Evolutionary conservation across 2,329 filamentous ascomycete genomes (phyloP).

Genomic region (Alternaria brassicicola): DNA sequence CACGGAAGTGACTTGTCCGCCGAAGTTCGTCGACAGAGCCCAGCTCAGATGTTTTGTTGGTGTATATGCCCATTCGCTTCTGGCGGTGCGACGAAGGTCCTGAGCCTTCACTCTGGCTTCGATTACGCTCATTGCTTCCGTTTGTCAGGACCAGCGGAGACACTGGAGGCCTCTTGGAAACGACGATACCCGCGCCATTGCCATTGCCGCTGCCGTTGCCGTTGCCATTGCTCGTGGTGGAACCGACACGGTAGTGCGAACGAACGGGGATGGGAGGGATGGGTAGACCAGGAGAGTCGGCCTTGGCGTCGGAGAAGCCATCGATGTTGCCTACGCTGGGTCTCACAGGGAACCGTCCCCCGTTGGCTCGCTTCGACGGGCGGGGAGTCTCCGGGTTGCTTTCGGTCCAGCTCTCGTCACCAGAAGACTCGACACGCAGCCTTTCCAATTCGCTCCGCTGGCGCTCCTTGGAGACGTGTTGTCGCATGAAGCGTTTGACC

Average conservation of each 20-base stretch:
- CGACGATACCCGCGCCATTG: conserved; percentile 17
- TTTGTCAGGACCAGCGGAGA: conserved; percentile 73
- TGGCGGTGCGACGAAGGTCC: conserved; percentile 58
- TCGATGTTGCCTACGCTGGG: conserved; percentile 73
- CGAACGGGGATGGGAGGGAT: conserved; percentile 79
- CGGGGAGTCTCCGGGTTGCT: conserved; percentile 78
- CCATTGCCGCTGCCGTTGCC: conserved; percentile 50
- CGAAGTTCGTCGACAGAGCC: conserved; percentile 60
- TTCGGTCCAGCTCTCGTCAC: conserved; percentile 63
- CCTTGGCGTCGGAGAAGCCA: conserved; percentile 53
- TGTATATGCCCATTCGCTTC: conserved; percentile 67
- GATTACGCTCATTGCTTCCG: conserved; percentile 66
- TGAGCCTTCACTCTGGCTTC: conserved; percentile 68
- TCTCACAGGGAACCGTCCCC: conserved; percentile 67
- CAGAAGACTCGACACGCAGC: conserved; percentile 53
- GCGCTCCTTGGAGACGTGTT: conserved; percentile 48
- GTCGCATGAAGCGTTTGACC: conserved; percentile 63
- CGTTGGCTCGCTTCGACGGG: conserved; percentile 62
- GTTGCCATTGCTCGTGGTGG: conserved; percentile 63
- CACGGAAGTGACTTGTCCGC: conserved; percentile 61
- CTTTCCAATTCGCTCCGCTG: conserved; percentile 42
- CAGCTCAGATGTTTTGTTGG: conserved; percentile 61
- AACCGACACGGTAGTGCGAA: conserved; percentile 79
- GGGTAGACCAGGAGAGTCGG: conserved; percentile 33
- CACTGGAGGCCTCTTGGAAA: conserved; percentile 72